Percentiles rank a stretch among this genome's conserved stretches.
These are phyloP conservation scores for Stemphylium beticola DNA, from an alignment of 2,329 filamentous ascomycete species.

Conservation along the genomic window DNA sequence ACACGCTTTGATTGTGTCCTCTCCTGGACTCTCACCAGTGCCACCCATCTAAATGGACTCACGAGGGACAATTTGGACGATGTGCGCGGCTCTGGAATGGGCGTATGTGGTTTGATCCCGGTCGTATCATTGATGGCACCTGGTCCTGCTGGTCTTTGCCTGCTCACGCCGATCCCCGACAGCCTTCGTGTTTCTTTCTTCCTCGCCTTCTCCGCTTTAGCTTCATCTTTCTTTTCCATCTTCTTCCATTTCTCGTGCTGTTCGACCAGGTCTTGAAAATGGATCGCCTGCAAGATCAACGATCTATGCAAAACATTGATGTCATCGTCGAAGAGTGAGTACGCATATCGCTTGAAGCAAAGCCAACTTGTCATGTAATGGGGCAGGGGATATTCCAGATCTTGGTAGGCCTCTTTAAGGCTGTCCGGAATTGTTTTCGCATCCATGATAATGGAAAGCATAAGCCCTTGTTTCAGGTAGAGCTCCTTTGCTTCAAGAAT, in stretches of 20 bases:
- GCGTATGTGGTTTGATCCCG: too few species aligned
- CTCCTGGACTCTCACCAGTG: too few species aligned
- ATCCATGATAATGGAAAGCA: slow-evolving; percentile 7
- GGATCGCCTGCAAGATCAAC: slow-evolving; percentile 12
- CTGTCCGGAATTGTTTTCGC: slow-evolving; percentile 6
- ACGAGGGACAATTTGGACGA: too few species aligned
- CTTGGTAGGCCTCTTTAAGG: slow-evolving; percentile 1
- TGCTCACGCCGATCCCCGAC: not conserved
- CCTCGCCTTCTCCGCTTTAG: not conserved
- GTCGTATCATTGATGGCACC: too few species aligned
- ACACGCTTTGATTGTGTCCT: too few species aligned
- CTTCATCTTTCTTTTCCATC: not conserved
- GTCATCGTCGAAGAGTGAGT: not conserved
- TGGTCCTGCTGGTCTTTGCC: not conserved
- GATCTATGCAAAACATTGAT: not conserved
- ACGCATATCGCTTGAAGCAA: not conserved
- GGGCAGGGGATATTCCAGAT: not conserved
- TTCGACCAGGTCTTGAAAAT: slow-evolving; percentile 8
- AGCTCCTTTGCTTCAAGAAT: slow-evolving; percentile 8
- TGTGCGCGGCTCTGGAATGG: too few species aligned
- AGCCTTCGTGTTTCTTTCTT: not conserved
- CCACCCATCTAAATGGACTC: too few species aligned
- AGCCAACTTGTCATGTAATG: not conserved
- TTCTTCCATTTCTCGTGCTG: not conserved
- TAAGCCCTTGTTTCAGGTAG: not conserved